These are phyloP conservation scores for Cyclotella baltica DNA, from an alignment of 108 stramenopile species.

Conservation along the genomic window DNA sequence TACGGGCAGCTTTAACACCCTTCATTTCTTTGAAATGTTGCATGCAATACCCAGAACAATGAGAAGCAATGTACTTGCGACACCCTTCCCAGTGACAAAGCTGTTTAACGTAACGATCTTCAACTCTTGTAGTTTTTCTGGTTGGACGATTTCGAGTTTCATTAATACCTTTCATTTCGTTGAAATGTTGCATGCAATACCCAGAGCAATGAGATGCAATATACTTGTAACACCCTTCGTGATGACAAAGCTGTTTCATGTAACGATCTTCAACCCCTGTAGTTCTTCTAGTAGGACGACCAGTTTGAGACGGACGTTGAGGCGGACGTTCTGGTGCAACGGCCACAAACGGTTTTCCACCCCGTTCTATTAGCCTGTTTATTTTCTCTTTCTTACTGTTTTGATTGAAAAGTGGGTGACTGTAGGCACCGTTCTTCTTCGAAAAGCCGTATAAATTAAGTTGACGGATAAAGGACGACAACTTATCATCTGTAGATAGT, in stretches of 20 bases:
- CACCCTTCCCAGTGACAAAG: conserved; percentile 7
- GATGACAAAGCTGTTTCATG: conserved; percentile 3
- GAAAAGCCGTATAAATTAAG: conserved; percentile 18
- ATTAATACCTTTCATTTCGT: background rate
- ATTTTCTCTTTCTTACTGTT: background rate
- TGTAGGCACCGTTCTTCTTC: conserved; percentile 1
- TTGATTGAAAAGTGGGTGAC: background rate
- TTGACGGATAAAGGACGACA: conserved; percentile 4
- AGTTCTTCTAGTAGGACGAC: background rate
- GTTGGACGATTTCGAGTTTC: background rate
- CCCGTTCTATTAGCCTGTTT: background rate
- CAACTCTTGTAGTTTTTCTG: background rate
- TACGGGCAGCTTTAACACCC: background rate
- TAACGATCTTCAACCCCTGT: background rate
- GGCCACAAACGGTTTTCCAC: background rate
- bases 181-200: conserved; percentile 17
- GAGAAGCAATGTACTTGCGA: conserved; percentile 1
- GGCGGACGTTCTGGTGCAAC: too few relatives aligned
- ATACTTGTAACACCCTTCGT: conserved; percentile 5
- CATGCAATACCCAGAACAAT: conserved; percentile 15
- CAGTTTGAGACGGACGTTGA: background rate
- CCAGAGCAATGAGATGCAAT: conserved; percentile 6
- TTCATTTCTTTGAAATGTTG: conserved; percentile 2
- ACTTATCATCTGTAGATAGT: conserved; percentile 1
- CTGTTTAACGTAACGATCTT: background rate